phyloP scores from a whole-genome alignment of 2,329 filamentous ascomycete genomes.

The Arthroderma uncinatum region DNA sequence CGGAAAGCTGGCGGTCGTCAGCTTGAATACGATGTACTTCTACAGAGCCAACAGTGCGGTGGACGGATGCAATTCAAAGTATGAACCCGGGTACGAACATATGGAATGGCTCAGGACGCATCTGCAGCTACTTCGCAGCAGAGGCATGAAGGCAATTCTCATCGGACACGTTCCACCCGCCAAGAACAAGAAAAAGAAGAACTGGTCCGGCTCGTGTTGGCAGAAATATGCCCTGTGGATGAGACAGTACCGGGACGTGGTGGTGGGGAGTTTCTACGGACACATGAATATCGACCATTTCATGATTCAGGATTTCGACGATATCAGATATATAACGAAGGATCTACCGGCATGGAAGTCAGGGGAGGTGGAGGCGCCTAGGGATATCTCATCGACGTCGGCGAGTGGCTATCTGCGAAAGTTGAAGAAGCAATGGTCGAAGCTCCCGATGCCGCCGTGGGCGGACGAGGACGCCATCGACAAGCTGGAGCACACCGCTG shows the following conservation, averaged over 20 bases:
- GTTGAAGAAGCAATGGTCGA: constrained; percentile 65
- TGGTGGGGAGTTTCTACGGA: constrained; percentile 68
- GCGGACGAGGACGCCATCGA: constrained; percentile 10
- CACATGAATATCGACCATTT: constrained; percentile 99
- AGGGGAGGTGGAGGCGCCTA: background rate
- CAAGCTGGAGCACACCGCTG: constrained; percentile 35
- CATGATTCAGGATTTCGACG: constrained; percentile 71
- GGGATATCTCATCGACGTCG: constrained; percentile 50
- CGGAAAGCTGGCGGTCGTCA: constrained; percentile 73
- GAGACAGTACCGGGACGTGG: constrained; percentile 79
- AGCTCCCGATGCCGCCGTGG: constrained; percentile 50
- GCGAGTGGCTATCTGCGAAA: constrained; percentile 71
- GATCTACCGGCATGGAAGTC: constrained; percentile 19
- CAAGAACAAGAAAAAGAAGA: constrained; percentile 68
- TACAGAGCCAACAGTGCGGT: constrained; percentile 89
- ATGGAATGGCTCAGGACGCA: constrained; percentile 94
- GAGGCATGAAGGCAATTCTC: constrained; percentile 86
- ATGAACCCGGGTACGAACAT: constrained; percentile 83
- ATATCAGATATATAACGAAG: constrained; percentile 48
- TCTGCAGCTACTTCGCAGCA: constrained; percentile 66
- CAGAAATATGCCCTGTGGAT: constrained; percentile 93
- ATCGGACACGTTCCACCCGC: constrained; percentile 92
- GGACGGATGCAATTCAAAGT: constrained; percentile 68
- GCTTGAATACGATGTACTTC: constrained; percentile 92
- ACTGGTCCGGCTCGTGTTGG: constrained; percentile 97